These are phyloP conservation scores for Erodium maritimum DNA, from an alignment of 345 rosid genomes.

Conservation along the genomic window DNA sequence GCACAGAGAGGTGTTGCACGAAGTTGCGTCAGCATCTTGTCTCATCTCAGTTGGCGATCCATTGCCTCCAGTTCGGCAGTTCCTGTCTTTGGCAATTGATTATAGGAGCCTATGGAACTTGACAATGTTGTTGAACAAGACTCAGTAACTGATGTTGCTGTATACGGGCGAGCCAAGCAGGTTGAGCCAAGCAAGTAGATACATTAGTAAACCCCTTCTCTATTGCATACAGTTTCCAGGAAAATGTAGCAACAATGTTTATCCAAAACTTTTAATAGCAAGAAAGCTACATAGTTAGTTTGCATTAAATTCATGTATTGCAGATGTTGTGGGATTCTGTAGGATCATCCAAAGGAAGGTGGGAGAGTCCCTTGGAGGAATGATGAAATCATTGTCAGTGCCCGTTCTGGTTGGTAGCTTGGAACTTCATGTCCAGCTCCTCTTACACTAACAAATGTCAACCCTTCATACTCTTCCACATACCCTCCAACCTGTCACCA, in stretches of 20 bases:
- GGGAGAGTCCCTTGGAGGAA: constrained; percentile 16
- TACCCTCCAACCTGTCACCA: constrained; percentile 28
- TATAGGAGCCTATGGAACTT: no score
- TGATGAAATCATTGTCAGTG: constrained; percentile 17
- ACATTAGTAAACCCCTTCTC: not conserved
- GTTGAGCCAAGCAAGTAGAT: no score
- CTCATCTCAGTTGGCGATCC: no score
- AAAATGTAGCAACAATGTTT: not conserved
- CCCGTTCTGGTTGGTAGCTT: constrained; percentile 22
- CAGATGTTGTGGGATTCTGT: not conserved
- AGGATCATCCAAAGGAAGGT: constrained; percentile 5
- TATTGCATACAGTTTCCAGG: not conserved
- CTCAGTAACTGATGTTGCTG: no score
- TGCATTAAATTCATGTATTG: not conserved
- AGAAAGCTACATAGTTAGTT: not conserved
- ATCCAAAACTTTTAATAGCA: no score
- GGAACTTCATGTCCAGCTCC: constrained; percentile 30
- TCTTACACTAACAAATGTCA: constrained; percentile 26
- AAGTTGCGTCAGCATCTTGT: no score
- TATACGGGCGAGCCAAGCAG: no score
- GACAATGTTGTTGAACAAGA: no score
- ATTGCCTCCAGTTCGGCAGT: no score
- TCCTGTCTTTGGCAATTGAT: no score
- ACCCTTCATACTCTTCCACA: constrained; percentile 15
- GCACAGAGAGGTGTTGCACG: no score